These are phyloP conservation scores for Thielaviopsis cerberus DNA, from an alignment of 2,329 filamentous ascomycete genomes.

Conservation along the genomic window DNA sequence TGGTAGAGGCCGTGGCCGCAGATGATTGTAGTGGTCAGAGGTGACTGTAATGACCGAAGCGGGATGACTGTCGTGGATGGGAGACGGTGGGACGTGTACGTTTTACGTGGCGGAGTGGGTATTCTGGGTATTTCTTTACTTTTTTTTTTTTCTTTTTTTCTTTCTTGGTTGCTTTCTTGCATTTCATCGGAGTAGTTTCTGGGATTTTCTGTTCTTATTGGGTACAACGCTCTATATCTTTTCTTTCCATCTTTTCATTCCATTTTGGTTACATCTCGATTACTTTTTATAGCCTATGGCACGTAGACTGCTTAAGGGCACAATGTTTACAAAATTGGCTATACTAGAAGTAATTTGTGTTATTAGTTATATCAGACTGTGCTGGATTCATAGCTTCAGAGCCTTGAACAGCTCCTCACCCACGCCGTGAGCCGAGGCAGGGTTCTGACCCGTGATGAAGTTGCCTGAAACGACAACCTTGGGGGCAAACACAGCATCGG, in stretches of 20 bases:
- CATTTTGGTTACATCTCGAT: neutral
- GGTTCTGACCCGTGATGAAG: constrained; percentile 41
- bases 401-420: constrained; percentile 33
- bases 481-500: constrained; percentile 29
- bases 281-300: neutral
- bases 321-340: neutral
- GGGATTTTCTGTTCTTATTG: neutral
- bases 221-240: neutral
- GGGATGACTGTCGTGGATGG: too few species aligned
- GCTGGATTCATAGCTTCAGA: constrained; percentile 16
- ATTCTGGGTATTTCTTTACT: neutral
- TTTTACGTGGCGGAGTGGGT: neutral
- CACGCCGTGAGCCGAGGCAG: constrained; percentile 30
- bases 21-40: neutral
- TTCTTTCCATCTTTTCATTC: neutral
- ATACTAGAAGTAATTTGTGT: neutral
- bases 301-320: neutral
- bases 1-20: constrained; percentile 13
- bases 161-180: neutral
- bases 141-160: neutral
- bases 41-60: neutral
- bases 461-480: constrained; percentile 32
- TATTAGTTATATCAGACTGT: neutral
- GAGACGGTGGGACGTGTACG: neutral
- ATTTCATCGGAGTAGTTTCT: neutral